These are phyloP conservation scores for Cylindrotheca fusiformis DNA, from an alignment of 108 stramenopile species.

Conservation along the genomic window DNA sequence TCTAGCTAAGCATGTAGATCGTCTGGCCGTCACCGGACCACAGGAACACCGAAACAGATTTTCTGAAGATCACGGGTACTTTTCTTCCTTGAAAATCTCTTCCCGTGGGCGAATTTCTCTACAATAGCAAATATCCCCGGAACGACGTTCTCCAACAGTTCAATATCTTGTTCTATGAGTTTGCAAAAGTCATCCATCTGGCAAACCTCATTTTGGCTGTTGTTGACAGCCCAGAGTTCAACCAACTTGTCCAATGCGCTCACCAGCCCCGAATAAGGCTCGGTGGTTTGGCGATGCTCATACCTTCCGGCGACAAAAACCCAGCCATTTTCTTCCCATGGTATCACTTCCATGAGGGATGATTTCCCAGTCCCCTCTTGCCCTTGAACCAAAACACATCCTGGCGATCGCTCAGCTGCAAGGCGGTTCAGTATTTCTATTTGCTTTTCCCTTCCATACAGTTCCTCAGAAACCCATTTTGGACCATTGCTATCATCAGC, in stretches of 20 bases:
- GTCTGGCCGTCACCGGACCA: no score
- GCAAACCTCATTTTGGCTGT: constrained; percentile 9
- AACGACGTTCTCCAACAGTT: constrained; percentile 16
- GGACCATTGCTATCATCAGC: not conserved
- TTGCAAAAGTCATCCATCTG: constrained; percentile 18
- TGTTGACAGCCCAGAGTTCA: constrained; percentile 17
- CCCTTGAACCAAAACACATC: constrained; percentile 9
- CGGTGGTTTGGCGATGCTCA: constrained; percentile 7
- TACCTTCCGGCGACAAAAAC: constrained; percentile 25
- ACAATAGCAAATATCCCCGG: constrained; percentile 5
- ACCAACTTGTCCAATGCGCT: constrained; percentile 14
- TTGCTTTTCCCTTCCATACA: not conserved
- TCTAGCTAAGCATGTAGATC: no score
- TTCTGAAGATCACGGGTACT: not conserved
- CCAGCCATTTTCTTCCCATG: constrained; percentile 20
- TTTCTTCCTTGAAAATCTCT: not conserved
- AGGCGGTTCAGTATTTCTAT: not conserved
- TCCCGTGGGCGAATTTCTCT: not conserved
- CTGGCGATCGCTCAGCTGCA: not conserved
- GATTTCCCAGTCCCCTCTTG: constrained; percentile 27
- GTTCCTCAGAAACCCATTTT: not conserved
- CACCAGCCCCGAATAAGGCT: constrained; percentile 28
- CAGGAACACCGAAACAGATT: no score
- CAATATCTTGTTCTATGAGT: constrained; percentile 23
- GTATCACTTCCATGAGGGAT: constrained; percentile 11